Conservation (phyloP, 225 moss, liverwort and hornwort species). For the Physcomitrium patens region DNA sequence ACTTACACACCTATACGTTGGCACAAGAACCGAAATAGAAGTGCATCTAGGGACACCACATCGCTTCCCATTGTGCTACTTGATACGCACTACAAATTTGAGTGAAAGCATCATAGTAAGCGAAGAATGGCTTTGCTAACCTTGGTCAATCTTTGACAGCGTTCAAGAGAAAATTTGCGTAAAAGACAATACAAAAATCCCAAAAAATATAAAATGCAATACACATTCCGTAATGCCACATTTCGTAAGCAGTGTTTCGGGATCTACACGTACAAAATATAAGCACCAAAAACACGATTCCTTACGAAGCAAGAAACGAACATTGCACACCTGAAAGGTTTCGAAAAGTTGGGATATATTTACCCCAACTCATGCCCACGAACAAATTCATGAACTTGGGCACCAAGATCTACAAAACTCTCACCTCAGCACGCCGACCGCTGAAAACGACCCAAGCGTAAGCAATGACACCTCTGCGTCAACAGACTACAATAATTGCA, state of each 20-base stretch:
- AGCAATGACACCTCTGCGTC: background rate
- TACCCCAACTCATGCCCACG: background rate
- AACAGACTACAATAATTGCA: slow-evolving; percentile 12
- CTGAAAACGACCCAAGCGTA: background rate
- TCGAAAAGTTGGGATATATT: background rate
- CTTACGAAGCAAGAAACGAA: background rate
- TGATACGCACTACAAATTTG: slow-evolving; percentile 7
- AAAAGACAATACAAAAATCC: background rate
- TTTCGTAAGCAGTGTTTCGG: too few relatives aligned
- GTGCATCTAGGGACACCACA: background rate
- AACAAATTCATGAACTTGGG: background rate
- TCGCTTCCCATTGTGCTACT: background rate
- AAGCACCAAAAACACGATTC: background rate
- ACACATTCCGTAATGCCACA: background rate
- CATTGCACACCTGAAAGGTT: background rate
- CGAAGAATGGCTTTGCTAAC: background rate
- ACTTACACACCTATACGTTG: background rate
- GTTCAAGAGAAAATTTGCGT: too few relatives aligned
- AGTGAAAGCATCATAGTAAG: background rate
- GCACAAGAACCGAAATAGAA: background rate
- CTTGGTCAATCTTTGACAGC: background rate
- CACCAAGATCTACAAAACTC: slow-evolving; percentile 1
- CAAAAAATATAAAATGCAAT: background rate
- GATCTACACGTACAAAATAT: too few relatives aligned
- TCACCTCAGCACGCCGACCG: background rate